Evolutionary conservation across 2,329 filamentous ascomycete species (phyloP).

Genomic region (Fusarium virguliforme): DNA sequence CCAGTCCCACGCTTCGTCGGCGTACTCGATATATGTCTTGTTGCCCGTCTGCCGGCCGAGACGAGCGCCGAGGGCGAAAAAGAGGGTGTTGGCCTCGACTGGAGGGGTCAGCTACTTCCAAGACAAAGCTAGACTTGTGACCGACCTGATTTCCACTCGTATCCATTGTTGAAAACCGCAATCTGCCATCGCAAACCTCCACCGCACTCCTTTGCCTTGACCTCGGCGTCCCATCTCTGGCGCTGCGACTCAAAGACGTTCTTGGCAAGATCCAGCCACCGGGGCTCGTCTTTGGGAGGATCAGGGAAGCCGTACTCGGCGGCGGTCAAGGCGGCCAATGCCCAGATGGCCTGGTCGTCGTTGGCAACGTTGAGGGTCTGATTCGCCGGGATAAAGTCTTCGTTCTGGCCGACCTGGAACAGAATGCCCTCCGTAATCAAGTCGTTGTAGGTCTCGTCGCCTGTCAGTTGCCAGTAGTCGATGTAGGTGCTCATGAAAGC

Average conservation of each 20-base stretch:
- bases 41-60: slow-evolving; percentile 80
- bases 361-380: slow-evolving; percentile 73
- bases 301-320: slow-evolving; percentile 76
- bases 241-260: slow-evolving; percentile 62
- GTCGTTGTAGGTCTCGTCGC: slow-evolving; percentile 74
- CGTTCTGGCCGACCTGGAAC: slow-evolving; percentile 69
- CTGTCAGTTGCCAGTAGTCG: slow-evolving; percentile 80
- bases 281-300: slow-evolving; percentile 66
- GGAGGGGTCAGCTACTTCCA: not conserved
- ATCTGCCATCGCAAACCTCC: slow-evolving; percentile 83
- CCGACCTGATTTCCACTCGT: slow-evolving; percentile 79
- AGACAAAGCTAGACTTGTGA: not conserved
- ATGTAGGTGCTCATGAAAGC: slow-evolving; percentile 78
- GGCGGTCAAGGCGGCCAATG: slow-evolving; percentile 76
- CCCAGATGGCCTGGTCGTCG: slow-evolving; percentile 81
- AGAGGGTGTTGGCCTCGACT: slow-evolving; percentile 73
- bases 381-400: slow-evolving; percentile 74
- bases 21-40: slow-evolving; percentile 74
- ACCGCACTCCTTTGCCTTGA: slow-evolving; percentile 73
- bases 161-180: slow-evolving; percentile 80
- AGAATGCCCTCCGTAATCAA: slow-evolving; percentile 70
- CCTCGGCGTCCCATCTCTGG: slow-evolving; percentile 70
- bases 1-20: slow-evolving; percentile 76
- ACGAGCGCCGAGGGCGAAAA: slow-evolving; percentile 77
- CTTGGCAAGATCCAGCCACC: slow-evolving; percentile 77